Conservation (phyloP, 164 flowering plant species). For the Dillenia turbinata region DNA sequence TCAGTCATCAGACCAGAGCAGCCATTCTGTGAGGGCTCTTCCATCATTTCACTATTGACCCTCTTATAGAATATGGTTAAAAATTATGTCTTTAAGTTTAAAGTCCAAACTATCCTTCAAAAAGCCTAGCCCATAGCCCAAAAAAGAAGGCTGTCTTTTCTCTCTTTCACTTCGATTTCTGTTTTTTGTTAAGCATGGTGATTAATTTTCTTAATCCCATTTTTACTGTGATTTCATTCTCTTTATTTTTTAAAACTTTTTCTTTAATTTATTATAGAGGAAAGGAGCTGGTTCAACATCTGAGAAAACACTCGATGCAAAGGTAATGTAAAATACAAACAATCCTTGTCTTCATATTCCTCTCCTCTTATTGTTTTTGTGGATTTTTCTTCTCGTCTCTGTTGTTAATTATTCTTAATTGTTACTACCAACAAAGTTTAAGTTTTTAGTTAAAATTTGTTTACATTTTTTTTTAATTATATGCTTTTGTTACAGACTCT, state of each 20-base stretch:
- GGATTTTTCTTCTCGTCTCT: background rate
- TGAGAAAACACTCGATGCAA: slow-evolving; percentile 69
- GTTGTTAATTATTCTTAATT: background rate
- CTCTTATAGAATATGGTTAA: too few species aligned
- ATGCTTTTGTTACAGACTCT: slow-evolving; percentile 47
- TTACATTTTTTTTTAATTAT: too few species aligned
- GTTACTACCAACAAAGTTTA: background rate
- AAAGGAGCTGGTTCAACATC: slow-evolving; percentile 63
- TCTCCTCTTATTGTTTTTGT: background rate
- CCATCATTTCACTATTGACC: background rate
- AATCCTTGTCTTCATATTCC: too few species aligned
- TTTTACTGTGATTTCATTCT: too few species aligned
- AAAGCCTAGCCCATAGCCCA: too few species aligned
- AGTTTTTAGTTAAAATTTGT: background rate
- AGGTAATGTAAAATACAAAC: slow-evolving; percentile 35
- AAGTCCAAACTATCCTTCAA: too few species aligned
- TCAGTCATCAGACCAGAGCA: background rate
- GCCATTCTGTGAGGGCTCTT: slow-evolving; percentile 12
- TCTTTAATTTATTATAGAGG: slow-evolving; percentile 54
- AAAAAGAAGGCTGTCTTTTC: too few species aligned
- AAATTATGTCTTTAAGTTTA: too few species aligned
- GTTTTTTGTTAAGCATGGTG: too few species aligned
- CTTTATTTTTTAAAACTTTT: too few species aligned
- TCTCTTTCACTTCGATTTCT: too few species aligned
- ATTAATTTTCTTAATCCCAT: too few species aligned